These are phyloP conservation scores for Tetrapisispora fleetii DNA, from an alignment of 805 yeast species.

Conservation along the genomic window DNA sequence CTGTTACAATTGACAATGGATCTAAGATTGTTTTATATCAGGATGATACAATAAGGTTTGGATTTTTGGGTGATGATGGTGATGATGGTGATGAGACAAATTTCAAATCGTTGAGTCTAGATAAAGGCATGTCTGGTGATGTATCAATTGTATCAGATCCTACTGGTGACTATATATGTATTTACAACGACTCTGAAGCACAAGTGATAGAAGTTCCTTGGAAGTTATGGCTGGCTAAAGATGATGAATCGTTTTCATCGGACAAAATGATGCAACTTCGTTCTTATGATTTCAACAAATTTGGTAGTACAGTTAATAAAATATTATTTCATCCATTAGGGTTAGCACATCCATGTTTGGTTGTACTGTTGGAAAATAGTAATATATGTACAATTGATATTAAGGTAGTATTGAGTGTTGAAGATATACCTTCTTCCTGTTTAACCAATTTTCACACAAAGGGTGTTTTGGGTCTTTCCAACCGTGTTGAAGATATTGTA, in stretches of 20 bases:
- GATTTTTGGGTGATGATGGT: slow-evolving; percentile 6
- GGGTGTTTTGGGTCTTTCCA: slow-evolving; percentile 16
- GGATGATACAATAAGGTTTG: slow-evolving; percentile 15
- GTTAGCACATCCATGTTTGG: slow-evolving; percentile 13
- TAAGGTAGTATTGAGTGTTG: background rate
- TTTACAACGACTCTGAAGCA: slow-evolving; percentile 10
- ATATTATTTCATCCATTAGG: slow-evolving; percentile 37
- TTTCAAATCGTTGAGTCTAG: slow-evolving; percentile 11
- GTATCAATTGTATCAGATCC: slow-evolving; percentile 9
- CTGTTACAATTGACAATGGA: slow-evolving; percentile 12
- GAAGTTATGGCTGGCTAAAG: slow-evolving; percentile 10
- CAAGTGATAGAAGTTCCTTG: slow-evolving; percentile 23
- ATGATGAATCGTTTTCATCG: slow-evolving; percentile 2
- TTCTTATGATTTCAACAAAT: background rate
- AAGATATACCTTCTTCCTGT: background rate
- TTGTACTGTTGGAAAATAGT: slow-evolving; percentile 18
- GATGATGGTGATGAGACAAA: slow-evolving; percentile 1
- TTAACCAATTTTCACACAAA: slow-evolving; percentile 5
- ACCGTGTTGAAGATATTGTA: slow-evolving; percentile 13
- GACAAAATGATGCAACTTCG: background rate
- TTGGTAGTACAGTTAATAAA: slow-evolving; percentile 26
- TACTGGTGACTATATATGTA: slow-evolving; percentile 16
- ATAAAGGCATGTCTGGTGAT: slow-evolving; percentile 4
- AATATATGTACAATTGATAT: slow-evolving; percentile 18
- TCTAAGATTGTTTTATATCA: slow-evolving; percentile 12